phyloP scores from a whole-genome alignment of 2,329 filamentous ascomycete genomes.

The Pleoardoris graminearum region DNA sequence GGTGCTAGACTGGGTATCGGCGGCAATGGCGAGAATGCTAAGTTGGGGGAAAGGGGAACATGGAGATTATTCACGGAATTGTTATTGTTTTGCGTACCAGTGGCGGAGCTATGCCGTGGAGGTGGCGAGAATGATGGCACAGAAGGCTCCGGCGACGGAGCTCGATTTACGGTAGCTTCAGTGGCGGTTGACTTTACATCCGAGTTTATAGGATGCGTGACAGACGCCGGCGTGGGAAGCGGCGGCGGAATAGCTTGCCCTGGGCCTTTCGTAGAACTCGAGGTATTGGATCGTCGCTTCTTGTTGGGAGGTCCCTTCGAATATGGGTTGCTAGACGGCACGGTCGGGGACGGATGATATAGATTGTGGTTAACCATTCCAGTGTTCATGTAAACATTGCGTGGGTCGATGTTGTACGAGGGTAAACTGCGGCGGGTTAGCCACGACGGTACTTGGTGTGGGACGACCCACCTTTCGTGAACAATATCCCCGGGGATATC shows the following conservation, averaged over 20 bases:
- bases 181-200: slow-evolving; percentile 18
- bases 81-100: slow-evolving; percentile 19
- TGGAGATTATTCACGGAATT: slow-evolving; percentile 21
- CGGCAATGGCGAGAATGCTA: slow-evolving; percentile 42
- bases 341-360: slow-evolving; percentile 27
- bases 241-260: slow-evolving; percentile 25
- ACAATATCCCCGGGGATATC: slow-evolving; percentile 67
- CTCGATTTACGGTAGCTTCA: slow-evolving; percentile 26
- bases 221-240: slow-evolving; percentile 37
- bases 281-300: slow-evolving; percentile 40
- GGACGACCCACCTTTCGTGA: slow-evolving; percentile 57
- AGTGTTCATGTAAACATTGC: slow-evolving; percentile 43
- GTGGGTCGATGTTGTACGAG: slow-evolving; percentile 43
- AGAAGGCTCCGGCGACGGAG: slow-evolving; percentile 25
- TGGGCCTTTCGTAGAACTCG: slow-evolving; percentile 25
- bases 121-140: slow-evolving; percentile 36
- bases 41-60: slow-evolving; percentile 49
- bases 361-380: slow-evolving; percentile 28
- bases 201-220: slow-evolving; percentile 29
- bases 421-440: slow-evolving; percentile 32
- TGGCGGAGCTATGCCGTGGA: slow-evolving; percentile 22
- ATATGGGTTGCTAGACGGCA: slow-evolving; percentile 32
- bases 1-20: slow-evolving; percentile 39
- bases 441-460: background rate
- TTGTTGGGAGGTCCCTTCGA: slow-evolving; percentile 38